A percentile compares a stretch with the other conserved stretches of the same genome.
These are phyloP conservation scores for Skeletonema menzelii DNA, from an alignment of 108 stramenopile genomes.

Conservation along the genomic window DNA sequence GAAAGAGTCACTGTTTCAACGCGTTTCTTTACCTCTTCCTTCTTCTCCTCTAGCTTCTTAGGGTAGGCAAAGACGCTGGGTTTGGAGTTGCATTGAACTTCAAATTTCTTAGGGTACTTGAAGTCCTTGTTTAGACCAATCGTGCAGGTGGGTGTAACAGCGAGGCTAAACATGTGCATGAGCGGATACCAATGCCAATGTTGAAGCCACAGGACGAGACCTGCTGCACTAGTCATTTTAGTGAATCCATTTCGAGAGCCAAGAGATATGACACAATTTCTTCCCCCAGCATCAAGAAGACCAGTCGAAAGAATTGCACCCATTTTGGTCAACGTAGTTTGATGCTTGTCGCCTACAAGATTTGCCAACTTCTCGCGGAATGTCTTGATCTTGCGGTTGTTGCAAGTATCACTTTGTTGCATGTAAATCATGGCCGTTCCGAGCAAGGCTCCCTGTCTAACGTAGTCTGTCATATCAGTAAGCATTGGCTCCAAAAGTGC, in stretches of 20 bases:
- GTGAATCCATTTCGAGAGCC: conserved; percentile 94
- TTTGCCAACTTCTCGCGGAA: conserved; percentile 87
- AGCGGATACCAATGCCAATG: conserved; percentile 99
- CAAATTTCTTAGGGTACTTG: conserved; percentile 93
- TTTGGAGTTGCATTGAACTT: conserved; percentile 88
- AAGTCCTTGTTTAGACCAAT: conserved; percentile 96
- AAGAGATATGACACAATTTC: conserved; percentile 90
- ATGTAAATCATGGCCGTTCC: conserved; percentile 98
- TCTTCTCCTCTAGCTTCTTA: conserved; percentile 96
- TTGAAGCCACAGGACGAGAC: conserved; percentile 95
- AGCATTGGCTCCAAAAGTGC: conserved; percentile 98
- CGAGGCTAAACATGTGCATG: conserved; percentile 96
- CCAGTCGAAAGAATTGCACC: conserved; percentile 98
- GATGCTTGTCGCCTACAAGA: conserved; percentile 91
- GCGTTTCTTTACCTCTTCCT: conserved; percentile 97
- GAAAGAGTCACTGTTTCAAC: conserved; percentile 97
- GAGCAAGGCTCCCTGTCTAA: conserved; percentile 97
- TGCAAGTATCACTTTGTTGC: conserved; percentile 92
- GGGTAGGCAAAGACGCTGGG: conserved; percentile 96
- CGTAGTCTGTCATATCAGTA: conserved; percentile 97
- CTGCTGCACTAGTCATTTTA: conserved; percentile 94
- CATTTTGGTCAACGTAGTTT: conserved; percentile 97
- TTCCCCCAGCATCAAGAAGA: conserved; percentile 96
- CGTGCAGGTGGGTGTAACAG: conserved; percentile 93
- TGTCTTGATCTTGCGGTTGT: conserved; percentile 74